Base-by-base conservation (phyloP, 2,329 filamentous ascomycete genomes). In the Ophiostoma montium region DNA sequence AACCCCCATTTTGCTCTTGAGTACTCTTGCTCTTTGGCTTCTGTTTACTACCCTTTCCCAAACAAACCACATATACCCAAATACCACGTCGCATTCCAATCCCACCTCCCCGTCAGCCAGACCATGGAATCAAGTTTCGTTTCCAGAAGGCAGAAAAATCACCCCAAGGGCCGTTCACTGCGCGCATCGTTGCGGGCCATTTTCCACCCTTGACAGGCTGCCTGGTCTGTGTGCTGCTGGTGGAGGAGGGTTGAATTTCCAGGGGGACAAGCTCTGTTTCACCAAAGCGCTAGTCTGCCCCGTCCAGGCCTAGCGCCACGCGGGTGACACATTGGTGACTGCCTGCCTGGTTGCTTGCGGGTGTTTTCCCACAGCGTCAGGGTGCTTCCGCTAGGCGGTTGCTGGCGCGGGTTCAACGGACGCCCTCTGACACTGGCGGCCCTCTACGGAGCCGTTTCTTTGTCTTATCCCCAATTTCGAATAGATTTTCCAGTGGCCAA, bases 261-360 rank as follows among this genome's bases (percentile, higher is more conserved):
- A 27, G 73, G 67, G 70, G 68, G 66, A 56, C 50, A n/a, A n/a
- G 57, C 65, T 60, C 62, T 68, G 72, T 75, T 75, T 75, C 72
- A 74, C 67, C 64, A 70, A 30, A 44, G 23, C 44, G 51, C 53
- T 51, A 52, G 53, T 43, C 38, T 43, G 45, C 45, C 35, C 50
- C 52, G 42, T 52, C 35, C 50, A 48, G 44, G 16, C n/a, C 46
- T 51, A 53, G 51, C 44, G 38, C 49, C 33, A 16, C 31, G 46
- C 39, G 49, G 52, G 46, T 48, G 35, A 35, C 32, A 38, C 41
- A 38, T 38, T 32, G 31, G 46, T 31, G 16, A 35, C 32, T 21
- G 18, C 15, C 41, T 47, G n/a, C 31, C 31, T 15, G 11, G 19
- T 35, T 18, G 35, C 27, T 46, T 41, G 23, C 38, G 38, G 38